Base-by-base conservation (phyloP, 176 grass and related monocot genomes). In the Rhynchospora pubera region DNA sequence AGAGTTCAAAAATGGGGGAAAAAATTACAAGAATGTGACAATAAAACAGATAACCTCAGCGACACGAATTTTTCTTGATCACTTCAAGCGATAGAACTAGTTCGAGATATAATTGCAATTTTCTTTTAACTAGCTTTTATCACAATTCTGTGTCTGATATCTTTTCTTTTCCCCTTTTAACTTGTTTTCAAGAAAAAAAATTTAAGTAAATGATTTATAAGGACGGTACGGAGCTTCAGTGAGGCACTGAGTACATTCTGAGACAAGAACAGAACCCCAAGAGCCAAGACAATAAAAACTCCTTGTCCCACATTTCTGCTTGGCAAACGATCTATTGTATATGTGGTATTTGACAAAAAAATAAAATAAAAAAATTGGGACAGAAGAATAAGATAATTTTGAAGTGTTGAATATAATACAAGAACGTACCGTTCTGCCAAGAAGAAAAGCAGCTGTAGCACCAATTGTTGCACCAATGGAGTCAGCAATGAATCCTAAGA, bases 391-490 rank as follows among this genome's bases (percentile, higher is more conserved):
- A 80, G 11, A 47, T 62, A 80, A 44, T 42, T 51, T 23, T 52
- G n/a, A 34, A 15, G 48, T 58, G 45, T 34, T n/a, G 32, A 22
- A 77, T 52, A 0, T 26, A 60, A 34, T 60, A 50, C 52, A 85
- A 78, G 26, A 18, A 43, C 7, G 64, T 86, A 99, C 97, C 78
- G 93, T 96, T 91, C 97, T 99, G 70, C 97, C 97, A 91, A 99
- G 89, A 30, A 99, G 65, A 90, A 99, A 99, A 93, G 97, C 97
- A 64, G 97, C 97, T 80, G 93, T 96, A 72, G 97, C 92, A 56
- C 97, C 97, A 89, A 99, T 83, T 44, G 97, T 99, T 62, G 97
- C 97, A 87, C 97, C 97, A 60, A 99, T 88, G 30, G 97, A 96
- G 55, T 99, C 97, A 84, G 97, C 91, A 86, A 99, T 73, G 85